Base-by-base conservation (phyloP, 2,329 filamentous ascomycete species). In the Neophaeococcomyces aloes region DNA sequence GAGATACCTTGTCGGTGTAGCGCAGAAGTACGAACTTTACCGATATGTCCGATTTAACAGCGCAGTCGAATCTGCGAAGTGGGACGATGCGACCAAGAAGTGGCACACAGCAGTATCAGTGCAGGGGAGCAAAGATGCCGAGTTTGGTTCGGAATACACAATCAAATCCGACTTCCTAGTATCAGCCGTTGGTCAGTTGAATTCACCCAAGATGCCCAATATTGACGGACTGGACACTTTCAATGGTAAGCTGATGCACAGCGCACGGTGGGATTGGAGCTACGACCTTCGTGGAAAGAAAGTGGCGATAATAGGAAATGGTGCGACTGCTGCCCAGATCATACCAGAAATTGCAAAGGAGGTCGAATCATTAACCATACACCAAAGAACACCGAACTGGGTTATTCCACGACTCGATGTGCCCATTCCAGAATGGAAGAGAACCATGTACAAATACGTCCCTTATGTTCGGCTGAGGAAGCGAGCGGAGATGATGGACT, bases 361-460 rank as follows among this genome's bases (percentile, higher is more conserved):
- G 2, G 70, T 68, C 7, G 62, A 66, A 2, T 61, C 67, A 10
- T 57, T 79, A 13, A 71, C 68, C 0, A 60, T 79, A 11, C 78
- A 73, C 56, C 75, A 79, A 53, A 63, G 76, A 13, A 73, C 72
- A 0, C 72, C 76, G 0, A 78, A 78, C 51, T 79, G 74, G 74
- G 57, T 78, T 4, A 65, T 75, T 2, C 74, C 75, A 3, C 70
- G 75, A 13, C 47, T 60, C 2, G 75, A 79, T 45, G 60, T 57
- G 1, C 58, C 65, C 0, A 65, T 78, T 2, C 63, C 69, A 2
- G 42, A 62, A 0, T 46, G 68, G 32, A 60, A 64, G 49, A 61
- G 66, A 19, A 57, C 59, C 11, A 38, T 75, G 2, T 66, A 70
- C 45, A 65, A 61, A 43, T 76, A 74, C 49, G 31, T 76, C 1